A percentile compares a stretch with the other conserved stretches of the same genome.
Evolutionary conservation across 768 basidiomycete species (phyloP).

Genomic region (Rhizopogon vesiculosus): DNA sequence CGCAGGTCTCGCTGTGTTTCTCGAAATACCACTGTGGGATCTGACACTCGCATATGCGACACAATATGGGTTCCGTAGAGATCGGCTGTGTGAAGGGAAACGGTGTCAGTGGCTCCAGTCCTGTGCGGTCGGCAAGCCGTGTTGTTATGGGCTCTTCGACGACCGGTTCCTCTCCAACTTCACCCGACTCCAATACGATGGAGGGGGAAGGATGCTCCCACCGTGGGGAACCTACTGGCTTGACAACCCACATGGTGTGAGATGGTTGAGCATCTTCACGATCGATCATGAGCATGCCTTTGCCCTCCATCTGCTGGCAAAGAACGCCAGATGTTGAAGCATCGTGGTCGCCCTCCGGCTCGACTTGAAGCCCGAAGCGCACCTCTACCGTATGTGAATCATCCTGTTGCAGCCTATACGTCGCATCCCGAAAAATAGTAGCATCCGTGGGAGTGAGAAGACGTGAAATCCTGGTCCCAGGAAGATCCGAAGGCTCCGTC

Average conservation of each 20-base stretch:
- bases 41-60: slow-evolving; percentile 95
- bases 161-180: slow-evolving; percentile 33
- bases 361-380: slow-evolving; percentile 79
- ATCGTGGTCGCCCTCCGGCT: slow-evolving; percentile 54
- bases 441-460: slow-evolving; percentile 77
- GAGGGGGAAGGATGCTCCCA: slow-evolving; percentile 63
- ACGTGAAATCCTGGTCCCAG: slow-evolving; percentile 77
- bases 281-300: slow-evolving; percentile 98
- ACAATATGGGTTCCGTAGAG: slow-evolving; percentile 79
- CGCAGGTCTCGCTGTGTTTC: slow-evolving; percentile 99
- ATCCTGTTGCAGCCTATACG: slow-evolving; percentile 78
- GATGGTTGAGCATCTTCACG: slow-evolving; percentile 82
- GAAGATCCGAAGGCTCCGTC: slow-evolving; percentile 73
- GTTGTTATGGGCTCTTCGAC: slow-evolving; percentile 23
- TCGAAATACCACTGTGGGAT: slow-evolving; percentile 99
- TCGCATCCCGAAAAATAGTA: slow-evolving; percentile 83
- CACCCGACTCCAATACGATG: slow-evolving; percentile 49
- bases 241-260: slow-evolving; percentile 98
- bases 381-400: slow-evolving; percentile 94
- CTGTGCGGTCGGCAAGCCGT: slow-evolving; percentile 35
- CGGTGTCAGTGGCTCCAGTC: slow-evolving; percentile 51
- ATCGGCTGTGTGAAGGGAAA: slow-evolving; percentile 79
- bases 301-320: slow-evolving; percentile 91
- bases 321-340: slow-evolving; percentile 44
- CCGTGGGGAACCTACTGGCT: slow-evolving; percentile 69